phyloP scores from a whole-genome alignment of 2,329 filamentous ascomycete genomes.

The Aureobasidium sp. region DNA sequence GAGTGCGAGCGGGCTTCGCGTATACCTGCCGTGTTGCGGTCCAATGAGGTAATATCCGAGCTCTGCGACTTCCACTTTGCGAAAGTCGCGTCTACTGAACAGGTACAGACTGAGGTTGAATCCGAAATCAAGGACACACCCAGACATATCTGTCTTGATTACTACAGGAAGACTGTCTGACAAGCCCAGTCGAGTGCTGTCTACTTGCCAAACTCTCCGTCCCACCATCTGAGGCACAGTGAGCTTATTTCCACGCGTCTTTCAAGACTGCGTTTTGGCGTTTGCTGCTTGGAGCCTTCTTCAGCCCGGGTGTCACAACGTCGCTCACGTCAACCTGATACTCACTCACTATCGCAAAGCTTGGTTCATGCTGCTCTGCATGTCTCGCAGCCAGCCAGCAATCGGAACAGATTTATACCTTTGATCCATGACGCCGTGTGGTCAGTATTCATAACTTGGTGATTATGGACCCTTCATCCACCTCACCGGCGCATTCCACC shows the following conservation, averaged over 20 bases:
- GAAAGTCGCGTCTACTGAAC: conserved; percentile 8
- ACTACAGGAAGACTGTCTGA: not conserved
- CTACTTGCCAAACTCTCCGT: not conserved
- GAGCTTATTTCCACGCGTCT: conserved; percentile 13
- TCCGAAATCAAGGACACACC: not conserved
- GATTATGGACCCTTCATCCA: conserved; percentile 21
- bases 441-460: not conserved
- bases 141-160: not conserved
- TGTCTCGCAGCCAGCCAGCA: not conserved
- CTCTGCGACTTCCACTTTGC: conserved; percentile 10
- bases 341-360: not conserved
- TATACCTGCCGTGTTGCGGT: not conserved
- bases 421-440: not conserved
- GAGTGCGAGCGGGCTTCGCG: not conserved
- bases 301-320: not conserved
- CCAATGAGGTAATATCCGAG: conserved; percentile 1
- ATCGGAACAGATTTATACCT: not conserved
- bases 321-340: not conserved
- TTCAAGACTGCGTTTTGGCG: not conserved
- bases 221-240: not conserved
- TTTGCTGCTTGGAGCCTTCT: conserved; percentile 12
- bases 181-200: not conserved
- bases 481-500: conserved; percentile 8
- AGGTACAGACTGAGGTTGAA: not conserved
- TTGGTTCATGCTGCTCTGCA: not conserved